Evolutionary conservation across 129 eudicot species (phyloP).

Genomic region (Mikania micrantha): DNA sequence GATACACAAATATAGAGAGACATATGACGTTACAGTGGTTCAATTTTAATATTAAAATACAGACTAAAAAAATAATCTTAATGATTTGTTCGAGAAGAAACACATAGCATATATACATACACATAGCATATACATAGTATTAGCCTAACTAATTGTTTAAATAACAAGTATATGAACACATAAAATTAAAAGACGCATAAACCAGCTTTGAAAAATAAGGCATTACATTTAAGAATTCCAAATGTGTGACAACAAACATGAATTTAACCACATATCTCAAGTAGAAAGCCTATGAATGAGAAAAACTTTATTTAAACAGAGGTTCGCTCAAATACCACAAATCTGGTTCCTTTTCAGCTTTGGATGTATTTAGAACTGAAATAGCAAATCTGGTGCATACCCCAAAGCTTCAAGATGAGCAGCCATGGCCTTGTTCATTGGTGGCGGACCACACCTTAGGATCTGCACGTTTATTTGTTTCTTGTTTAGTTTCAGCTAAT

Average conservation of each 20-base stretch:
- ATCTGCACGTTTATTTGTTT: constrained; percentile 26
- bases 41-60: too few relatives aligned
- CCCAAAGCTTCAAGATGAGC: constrained; percentile 36
- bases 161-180: background rate
- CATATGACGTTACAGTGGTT: too few relatives aligned
- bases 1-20: too few relatives aligned
- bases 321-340: constrained; percentile 13
- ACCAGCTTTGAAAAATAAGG: background rate
- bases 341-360: background rate
- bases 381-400: constrained; percentile 29
- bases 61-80: too few relatives aligned
- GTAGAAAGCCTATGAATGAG: background rate
- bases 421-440: constrained; percentile 55
- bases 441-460: constrained; percentile 46
- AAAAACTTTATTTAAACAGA: constrained; percentile 19
- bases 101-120: too few relatives aligned
- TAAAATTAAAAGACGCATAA: too few relatives aligned
- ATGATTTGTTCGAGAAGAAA: too few relatives aligned
- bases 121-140: too few relatives aligned
- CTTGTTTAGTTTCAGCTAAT: background rate
- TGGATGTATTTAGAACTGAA: constrained; percentile 18
- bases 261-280: constrained; percentile 1
- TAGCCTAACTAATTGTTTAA: background rate
- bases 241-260: background rate
- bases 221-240: background rate